Evolutionary conservation across 2,329 filamentous ascomycete genomes (phyloP).

Genomic region (Ophiocordyceps robertsii): DNA sequence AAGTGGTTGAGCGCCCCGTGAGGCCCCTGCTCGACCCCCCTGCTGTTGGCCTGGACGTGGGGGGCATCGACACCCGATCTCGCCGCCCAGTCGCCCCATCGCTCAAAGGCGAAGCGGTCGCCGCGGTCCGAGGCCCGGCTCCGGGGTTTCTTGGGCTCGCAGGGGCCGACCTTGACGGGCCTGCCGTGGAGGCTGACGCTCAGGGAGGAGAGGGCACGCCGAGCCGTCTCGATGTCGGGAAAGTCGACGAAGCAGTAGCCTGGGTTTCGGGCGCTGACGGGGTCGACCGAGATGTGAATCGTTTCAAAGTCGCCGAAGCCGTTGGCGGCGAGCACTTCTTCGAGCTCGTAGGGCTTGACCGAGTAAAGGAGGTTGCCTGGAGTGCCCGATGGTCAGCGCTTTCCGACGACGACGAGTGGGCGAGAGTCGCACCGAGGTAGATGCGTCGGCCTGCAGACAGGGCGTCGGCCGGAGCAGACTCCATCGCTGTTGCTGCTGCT

Average conservation of each 20-base stretch:
- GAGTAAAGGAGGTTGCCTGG: slow-evolving; percentile 42
- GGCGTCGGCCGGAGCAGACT: slow-evolving; percentile 5
- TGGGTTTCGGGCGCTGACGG: slow-evolving; percentile 54
- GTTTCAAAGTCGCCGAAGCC: slow-evolving; percentile 30
- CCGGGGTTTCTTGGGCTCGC: slow-evolving; percentile 36
- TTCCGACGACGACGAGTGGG: too few relatives aligned
- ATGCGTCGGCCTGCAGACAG: slow-evolving; percentile 29
- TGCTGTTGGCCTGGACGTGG: not conserved
- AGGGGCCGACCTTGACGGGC: slow-evolving; percentile 50
- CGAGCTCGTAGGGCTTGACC: slow-evolving; percentile 41
- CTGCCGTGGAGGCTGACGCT: slow-evolving; percentile 42
- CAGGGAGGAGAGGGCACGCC: slow-evolving; percentile 36
- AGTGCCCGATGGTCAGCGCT: not conserved
- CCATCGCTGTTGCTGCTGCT: not conserved
- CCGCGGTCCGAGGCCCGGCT: slow-evolving; percentile 6
- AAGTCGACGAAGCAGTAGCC: slow-evolving; percentile 64
- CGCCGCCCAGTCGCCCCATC: slow-evolving; percentile 31
- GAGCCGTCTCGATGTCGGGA: slow-evolving; percentile 38
- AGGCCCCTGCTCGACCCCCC: slow-evolving; percentile 11
- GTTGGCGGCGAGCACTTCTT: slow-evolving; percentile 36
- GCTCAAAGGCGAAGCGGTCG: slow-evolving; percentile 16
- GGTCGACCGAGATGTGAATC: slow-evolving; percentile 56
- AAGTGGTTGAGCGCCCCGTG: slow-evolving; percentile 17
- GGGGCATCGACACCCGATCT: too few relatives aligned
- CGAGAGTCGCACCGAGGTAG: slow-evolving; percentile 35